A percentile compares a stretch with the other conserved stretches of the same genome.
Conservation (phyloP, 768 basidiomycete species). For the Kwoniella sp. region DNA sequence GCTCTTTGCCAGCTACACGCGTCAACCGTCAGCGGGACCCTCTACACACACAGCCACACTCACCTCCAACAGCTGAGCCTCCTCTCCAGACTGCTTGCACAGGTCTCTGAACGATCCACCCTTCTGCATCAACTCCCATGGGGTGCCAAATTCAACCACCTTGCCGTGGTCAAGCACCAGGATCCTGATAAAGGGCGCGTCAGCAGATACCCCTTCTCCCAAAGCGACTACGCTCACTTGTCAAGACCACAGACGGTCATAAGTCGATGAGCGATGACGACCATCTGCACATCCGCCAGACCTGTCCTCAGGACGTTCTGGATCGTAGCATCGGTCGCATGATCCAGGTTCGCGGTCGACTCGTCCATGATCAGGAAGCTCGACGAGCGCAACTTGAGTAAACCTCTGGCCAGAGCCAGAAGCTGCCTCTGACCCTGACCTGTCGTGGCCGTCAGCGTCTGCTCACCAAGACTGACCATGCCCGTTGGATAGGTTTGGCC, state of each 20-base stretch:
- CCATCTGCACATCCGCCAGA: conserved; percentile 54
- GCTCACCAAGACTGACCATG: neutral
- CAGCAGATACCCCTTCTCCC: neutral
- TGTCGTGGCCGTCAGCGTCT: neutral
- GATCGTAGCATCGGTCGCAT: conserved; percentile 59
- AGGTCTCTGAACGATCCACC: conserved; percentile 66
- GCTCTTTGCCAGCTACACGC: conserved; percentile 7
- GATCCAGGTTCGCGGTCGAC: conserved; percentile 55
- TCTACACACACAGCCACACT: neutral
- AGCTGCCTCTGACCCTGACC: conserved; percentile 60
- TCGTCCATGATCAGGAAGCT: conserved; percentile 62
- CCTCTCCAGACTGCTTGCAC: conserved; percentile 46
- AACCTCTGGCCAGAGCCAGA: conserved; percentile 57
- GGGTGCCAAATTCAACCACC: conserved; percentile 48
- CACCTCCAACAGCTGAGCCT: conserved; percentile 39
- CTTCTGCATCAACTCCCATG: conserved; percentile 50
- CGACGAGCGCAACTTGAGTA: conserved; percentile 54
- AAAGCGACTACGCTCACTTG: conserved; percentile 44
- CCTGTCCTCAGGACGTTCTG: conserved; percentile 57
- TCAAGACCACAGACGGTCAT: conserved; percentile 60
- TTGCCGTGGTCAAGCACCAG: conserved; percentile 56
- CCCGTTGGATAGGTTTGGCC: neutral
- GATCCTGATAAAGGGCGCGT: conserved; percentile 44
- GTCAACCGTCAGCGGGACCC: neutral
- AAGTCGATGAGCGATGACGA: conserved; percentile 60